Conservation (phyloP, 176 grass and related monocot genomes). For the Triticum dicoccoides region DNA sequence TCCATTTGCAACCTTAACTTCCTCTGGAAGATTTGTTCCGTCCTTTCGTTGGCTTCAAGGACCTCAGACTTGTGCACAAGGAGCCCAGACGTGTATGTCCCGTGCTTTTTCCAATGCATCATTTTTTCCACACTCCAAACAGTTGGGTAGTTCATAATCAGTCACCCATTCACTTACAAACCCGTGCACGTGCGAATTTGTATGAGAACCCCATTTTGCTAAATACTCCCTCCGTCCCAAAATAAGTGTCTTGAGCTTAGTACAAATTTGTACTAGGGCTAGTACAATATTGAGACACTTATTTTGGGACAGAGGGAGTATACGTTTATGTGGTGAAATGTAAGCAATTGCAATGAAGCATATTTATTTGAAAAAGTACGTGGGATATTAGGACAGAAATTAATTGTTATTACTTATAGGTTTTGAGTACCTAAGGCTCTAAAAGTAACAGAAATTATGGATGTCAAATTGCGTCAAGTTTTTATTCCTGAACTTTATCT, state of each 20-base stretch:
- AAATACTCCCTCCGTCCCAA: not conserved
- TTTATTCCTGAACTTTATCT: conserved; percentile 5
- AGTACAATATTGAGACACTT: too few species aligned
- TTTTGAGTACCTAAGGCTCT: not conserved
- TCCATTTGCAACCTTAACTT: conserved; percentile 44
- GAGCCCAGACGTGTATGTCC: conserved; percentile 59
- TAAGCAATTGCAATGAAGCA: not conserved
- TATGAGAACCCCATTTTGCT: not conserved
- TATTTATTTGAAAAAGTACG: not conserved
- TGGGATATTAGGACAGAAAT: not conserved
- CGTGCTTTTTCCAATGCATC: conserved; percentile 5
- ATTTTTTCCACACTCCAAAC: not conserved
- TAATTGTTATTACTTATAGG: not conserved
- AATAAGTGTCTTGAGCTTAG: too few species aligned
- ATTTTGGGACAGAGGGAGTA: too few species aligned
- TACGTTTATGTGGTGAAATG: not conserved
- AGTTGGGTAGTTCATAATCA: not conserved
- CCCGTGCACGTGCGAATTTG: not conserved
- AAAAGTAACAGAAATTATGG: not conserved
- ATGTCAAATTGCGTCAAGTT: not conserved
- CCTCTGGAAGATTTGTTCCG: conserved; percentile 67
- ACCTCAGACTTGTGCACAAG: conserved; percentile 70
- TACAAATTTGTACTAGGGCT: too few species aligned
- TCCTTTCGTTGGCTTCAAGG: conserved; percentile 71
- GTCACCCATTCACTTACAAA: conserved; percentile 11